Evolutionary conservation across 2,329 filamentous ascomycete species (phyloP).

Genomic region (Colletotrichum costaricense): DNA sequence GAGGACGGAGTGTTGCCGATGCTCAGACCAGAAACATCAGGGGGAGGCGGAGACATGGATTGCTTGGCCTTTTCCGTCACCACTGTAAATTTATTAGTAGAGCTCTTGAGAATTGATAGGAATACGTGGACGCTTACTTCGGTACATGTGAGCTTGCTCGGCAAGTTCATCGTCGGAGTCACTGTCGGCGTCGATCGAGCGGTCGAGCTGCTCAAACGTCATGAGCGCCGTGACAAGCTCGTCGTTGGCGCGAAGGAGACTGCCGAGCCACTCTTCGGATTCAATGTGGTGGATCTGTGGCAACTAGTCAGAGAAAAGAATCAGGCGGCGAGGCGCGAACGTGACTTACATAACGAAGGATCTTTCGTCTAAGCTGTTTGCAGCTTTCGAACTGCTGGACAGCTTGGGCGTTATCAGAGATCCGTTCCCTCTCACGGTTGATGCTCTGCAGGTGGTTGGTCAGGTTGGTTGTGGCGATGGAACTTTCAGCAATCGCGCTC

Average conservation of each 20-base stretch:
- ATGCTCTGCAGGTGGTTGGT: slow-evolving; percentile 88
- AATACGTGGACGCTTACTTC: slow-evolving; percentile 54
- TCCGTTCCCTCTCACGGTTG: slow-evolving; percentile 88
- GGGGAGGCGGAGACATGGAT: slow-evolving; percentile 52
- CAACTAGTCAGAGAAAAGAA: slow-evolving; percentile 36
- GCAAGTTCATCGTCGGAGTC: slow-evolving; percentile 77
- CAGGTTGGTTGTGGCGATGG: slow-evolving; percentile 91
- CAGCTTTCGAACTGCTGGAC: slow-evolving; percentile 85
- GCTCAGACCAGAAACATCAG: slow-evolving; percentile 58
- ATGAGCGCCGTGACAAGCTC: slow-evolving; percentile 94
- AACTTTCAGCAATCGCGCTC: slow-evolving; percentile 87
- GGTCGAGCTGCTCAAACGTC: slow-evolving; percentile 93
- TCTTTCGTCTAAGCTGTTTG: slow-evolving; percentile 85
- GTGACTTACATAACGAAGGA: slow-evolving; percentile 79
- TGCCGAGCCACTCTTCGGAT: slow-evolving; percentile 90
- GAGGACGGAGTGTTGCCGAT: slow-evolving; percentile 51
- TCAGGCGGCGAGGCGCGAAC: slow-evolving; percentile 21
- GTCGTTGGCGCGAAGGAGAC: slow-evolving; percentile 93
- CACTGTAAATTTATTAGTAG: slow-evolving; percentile 54
- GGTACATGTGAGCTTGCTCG: slow-evolving; percentile 74
- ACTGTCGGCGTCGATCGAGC: slow-evolving; percentile 81
- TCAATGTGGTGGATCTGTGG: slow-evolving; percentile 86
- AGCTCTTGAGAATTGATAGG: not conserved
- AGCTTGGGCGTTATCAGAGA: slow-evolving; percentile 84
- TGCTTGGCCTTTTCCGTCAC: slow-evolving; percentile 63